Evolutionary conservation across 257 asterid species (phyloP), one percentile per base, ranked within the genome.

Genomic region (Solanum bulbocastanum): DNA sequence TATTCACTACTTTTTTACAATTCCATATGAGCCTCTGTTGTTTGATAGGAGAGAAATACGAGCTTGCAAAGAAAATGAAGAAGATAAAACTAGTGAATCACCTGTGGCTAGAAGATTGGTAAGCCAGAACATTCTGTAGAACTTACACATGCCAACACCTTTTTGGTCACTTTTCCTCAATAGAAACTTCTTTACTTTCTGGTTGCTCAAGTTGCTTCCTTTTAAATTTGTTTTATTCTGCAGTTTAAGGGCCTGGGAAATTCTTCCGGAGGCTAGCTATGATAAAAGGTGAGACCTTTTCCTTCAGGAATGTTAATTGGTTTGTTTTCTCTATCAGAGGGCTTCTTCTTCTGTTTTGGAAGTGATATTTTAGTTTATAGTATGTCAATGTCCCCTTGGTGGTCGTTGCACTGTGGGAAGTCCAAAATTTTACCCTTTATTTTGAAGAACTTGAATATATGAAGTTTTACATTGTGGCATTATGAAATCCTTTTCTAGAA

Each of bases 51-150:
- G 98, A 94, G 89, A 97, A 97, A 86, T 97, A 93, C 75, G 97
- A 92, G 88, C 97, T 96, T 87, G 99, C 98, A 88, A 96, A 91
- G 95, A 96, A 89, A 87, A 13, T 93, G 88, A 90, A 87, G 88
- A 93, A 37, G 87, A 96, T 97, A 90, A 94, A 96, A 89, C 94
- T 97, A 82, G 94, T 97, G 68, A 97, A 97, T 90, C 98, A 97
- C 90, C 87, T n/a, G 15, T 97, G 99, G 99, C 88, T 97, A 94
- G 95, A 94, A 88, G 98, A 97, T 84, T 93, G 99, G 99, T 97
- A 91, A 42, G 92, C 81, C 56, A 72, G 83, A 36, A 69, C 35
- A 32, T 49, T 72, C 52, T 46, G 8, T 86, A 33, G 36, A 69
- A 86, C 15, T 44, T 46, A 49, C 27, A 71, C 60, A 42, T n/a